phyloP scores from a whole-genome alignment of 1,284 basidiomycete genomes.

The Cutaneotrichosporon cyanovorans region DNA sequence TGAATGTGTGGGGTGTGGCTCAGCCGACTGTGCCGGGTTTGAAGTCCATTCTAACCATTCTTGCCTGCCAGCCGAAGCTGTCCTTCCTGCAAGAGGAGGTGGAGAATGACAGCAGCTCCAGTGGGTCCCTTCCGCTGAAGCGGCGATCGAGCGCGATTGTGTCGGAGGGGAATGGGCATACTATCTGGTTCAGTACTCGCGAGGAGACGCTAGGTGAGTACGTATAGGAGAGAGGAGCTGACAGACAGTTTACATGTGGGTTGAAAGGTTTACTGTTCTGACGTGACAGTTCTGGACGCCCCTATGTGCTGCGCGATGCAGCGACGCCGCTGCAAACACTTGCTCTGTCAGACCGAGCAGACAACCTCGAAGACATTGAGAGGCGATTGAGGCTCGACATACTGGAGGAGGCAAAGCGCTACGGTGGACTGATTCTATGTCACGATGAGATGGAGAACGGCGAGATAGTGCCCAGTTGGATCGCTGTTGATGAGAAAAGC shows the following conservation, averaged over 20 bases:
- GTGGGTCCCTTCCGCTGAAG: not conserved
- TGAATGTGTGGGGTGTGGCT: slow-evolving; percentile 88
- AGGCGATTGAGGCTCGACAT: slow-evolving; percentile 85
- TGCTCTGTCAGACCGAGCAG: slow-evolving; percentile 78
- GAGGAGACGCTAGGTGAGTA: slow-evolving; percentile 47
- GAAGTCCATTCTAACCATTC: slow-evolving; percentile 79
- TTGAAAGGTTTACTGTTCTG: slow-evolving; percentile 47
- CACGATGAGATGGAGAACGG: slow-evolving; percentile 71
- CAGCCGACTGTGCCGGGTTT: slow-evolving; percentile 92
- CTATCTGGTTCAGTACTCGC: slow-evolving; percentile 51
- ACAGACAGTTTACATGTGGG: slow-evolving; percentile 33
- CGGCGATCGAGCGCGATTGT: slow-evolving; percentile 6
- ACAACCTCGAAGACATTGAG: slow-evolving; percentile 94
- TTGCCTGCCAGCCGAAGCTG: slow-evolving; percentile 61
- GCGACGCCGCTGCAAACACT: slow-evolving; percentile 75
- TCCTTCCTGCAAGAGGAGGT: not conserved
- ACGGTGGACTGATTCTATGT: slow-evolving; percentile 83
- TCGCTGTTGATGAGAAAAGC: slow-evolving; percentile 73
- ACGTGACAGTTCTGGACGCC: slow-evolving; percentile 76
- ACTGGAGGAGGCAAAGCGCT: slow-evolving; percentile 75
- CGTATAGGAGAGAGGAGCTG: not conserved
- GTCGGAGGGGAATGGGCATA: slow-evolving; percentile 24
- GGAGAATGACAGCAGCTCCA: not conserved
- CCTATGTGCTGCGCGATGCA: slow-evolving; percentile 92
- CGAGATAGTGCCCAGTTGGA: slow-evolving; percentile 88